A percentile compares a stretch with the other conserved stretches of the same genome.
These are phyloP conservation scores for Onygenales sp. DNA, from an alignment of 2,329 filamentous ascomycete species.

Conservation along the genomic window DNA sequence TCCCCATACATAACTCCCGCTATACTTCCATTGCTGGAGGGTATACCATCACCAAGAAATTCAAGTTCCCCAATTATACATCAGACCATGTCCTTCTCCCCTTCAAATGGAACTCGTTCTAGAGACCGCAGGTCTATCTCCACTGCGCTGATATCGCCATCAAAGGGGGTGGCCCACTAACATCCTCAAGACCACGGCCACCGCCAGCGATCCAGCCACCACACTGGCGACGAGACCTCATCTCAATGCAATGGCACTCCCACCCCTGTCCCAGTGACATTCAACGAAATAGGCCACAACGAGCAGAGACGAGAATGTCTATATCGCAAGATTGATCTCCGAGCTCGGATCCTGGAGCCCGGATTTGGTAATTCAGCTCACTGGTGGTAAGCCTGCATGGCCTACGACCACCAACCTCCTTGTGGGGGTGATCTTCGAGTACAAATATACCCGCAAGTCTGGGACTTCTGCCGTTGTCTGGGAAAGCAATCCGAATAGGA, in stretches of 20 bases:
- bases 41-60: conserved; percentile 40
- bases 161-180: not conserved
- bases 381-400: conserved; percentile 56
- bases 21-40: conserved; percentile 40
- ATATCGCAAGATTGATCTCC: conserved; percentile 51
- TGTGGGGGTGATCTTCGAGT: conserved; percentile 49
- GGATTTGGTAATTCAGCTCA: conserved; percentile 45
- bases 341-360: conserved; percentile 56
- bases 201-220: not conserved
- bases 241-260: not conserved
- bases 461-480: conserved; percentile 45
- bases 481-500: conserved; percentile 49
- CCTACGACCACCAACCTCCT: conserved; percentile 44
- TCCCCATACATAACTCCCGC: conserved; percentile 28
- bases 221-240: too few species aligned
- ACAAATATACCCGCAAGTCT: conserved; percentile 59
- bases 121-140: conserved; percentile 34
- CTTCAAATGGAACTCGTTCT: conserved; percentile 43
- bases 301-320: conserved; percentile 52
- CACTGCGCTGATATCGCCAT: conserved; percentile 42
- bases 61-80: conserved; percentile 36
- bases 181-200: not conserved
- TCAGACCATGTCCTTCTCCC: conserved; percentile 40
- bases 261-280: conserved; percentile 47
- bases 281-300: conserved; percentile 50